Conservation (phyloP, 1,284 basidiomycete genomes). For the Cryptococcus hybrid region DNA sequence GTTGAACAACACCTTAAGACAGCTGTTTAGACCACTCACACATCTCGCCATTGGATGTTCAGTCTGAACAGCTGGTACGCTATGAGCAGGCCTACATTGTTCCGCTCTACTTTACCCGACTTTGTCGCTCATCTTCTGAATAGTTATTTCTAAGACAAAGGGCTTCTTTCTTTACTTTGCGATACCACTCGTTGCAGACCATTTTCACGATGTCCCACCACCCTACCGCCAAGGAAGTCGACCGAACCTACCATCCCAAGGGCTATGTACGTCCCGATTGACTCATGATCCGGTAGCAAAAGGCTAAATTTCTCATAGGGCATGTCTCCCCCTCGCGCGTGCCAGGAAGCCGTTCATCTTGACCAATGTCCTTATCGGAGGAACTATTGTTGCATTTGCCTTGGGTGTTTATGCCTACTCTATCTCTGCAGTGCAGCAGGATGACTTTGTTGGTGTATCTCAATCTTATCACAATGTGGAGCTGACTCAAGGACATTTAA, state of each 20-base stretch:
- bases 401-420: conserved; percentile 89
- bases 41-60: neutral
- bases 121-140: too few species aligned
- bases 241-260: conserved; percentile 16
- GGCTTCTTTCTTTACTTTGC: too few species aligned
- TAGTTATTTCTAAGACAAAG: too few species aligned
- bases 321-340: conserved; percentile 77
- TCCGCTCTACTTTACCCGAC: too few species aligned
- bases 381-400: conserved; percentile 69
- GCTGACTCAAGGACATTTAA: conserved; percentile 8
- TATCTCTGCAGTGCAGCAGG: conserved; percentile 88
- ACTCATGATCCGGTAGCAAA: neutral
- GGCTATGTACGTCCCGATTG: conserved; percentile 12
- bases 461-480: neutral
- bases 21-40: too few species aligned
- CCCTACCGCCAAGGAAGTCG: conserved; percentile 2
- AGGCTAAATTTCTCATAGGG: conserved; percentile 52
- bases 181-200: too few species aligned
- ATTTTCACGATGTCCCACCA: neutral
- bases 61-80: too few species aligned
- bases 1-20: too few species aligned
- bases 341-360: conserved; percentile 80
- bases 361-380: conserved; percentile 76
- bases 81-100: too few species aligned
- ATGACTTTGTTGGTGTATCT: conserved; percentile 63